Evolutionary conservation across 2,329 filamentous ascomycete species (phyloP).

Genomic region (Calonectria crousiana): DNA sequence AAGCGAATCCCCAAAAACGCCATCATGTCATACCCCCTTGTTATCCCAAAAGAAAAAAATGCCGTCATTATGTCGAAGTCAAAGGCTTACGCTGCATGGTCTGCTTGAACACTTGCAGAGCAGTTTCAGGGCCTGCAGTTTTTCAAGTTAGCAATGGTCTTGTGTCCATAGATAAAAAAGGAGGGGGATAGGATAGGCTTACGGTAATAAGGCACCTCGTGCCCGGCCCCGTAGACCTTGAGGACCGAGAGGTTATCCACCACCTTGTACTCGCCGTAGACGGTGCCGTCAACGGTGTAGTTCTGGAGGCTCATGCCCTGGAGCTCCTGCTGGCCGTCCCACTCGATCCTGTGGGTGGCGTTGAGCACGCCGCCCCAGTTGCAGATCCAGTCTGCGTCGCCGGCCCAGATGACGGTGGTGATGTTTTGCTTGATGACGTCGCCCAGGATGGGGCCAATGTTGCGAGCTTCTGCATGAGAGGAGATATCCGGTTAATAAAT

Average conservation of each 20-base stretch:
- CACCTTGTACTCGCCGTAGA: slow-evolving; percentile 63
- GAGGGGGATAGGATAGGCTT: slow-evolving; percentile 12
- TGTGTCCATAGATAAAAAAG: too few species aligned
- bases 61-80: slow-evolving; percentile 27
- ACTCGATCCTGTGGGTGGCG: slow-evolving; percentile 60
- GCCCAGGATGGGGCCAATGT: slow-evolving; percentile 58
- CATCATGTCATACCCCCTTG: not conserved
- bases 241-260: slow-evolving; percentile 69
- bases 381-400: slow-evolving; percentile 70
- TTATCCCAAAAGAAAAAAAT: not conserved
- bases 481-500: slow-evolving; percentile 19
- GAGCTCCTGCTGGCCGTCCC: slow-evolving; percentile 56
- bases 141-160: not conserved
- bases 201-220: slow-evolving; percentile 64
- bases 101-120: slow-evolving; percentile 44
- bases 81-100: slow-evolving; percentile 40
- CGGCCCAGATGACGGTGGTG: slow-evolving; percentile 65
- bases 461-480: slow-evolving; percentile 52
- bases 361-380: slow-evolving; percentile 67
- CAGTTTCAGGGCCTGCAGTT: slow-evolving; percentile 39
- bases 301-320: slow-evolving; percentile 40
- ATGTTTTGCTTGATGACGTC: slow-evolving; percentile 61
- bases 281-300: slow-evolving; percentile 63
- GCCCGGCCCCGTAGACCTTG: slow-evolving; percentile 69
- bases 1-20: not conserved